Conservation (phyloP, 306 rosid genomes). For the Oxytropis ochrocephala region DNA sequence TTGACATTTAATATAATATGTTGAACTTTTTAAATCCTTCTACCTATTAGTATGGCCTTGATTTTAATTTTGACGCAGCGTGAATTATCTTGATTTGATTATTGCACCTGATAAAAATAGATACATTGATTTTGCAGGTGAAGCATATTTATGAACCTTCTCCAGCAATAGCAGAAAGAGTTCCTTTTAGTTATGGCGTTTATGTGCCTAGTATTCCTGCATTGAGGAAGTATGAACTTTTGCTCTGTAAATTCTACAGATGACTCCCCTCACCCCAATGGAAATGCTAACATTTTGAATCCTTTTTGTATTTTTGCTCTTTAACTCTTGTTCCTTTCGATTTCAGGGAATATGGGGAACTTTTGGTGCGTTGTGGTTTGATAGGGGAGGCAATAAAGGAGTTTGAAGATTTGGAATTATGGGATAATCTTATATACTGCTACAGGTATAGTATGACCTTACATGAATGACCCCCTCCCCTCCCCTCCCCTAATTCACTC, state of each 20-base stretch:
- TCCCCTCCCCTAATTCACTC: neutral
- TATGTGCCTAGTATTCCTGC: constrained; percentile 72
- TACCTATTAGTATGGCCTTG: neutral
- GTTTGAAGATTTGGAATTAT: constrained; percentile 90
- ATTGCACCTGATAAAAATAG: constrained; percentile 12
- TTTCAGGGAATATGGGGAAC: constrained; percentile 88
- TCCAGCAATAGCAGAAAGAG: constrained; percentile 59
- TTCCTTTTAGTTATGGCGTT: constrained; percentile 56
- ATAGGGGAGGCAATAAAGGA: constrained; percentile 84
- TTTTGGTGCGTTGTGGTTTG: constrained; percentile 81
- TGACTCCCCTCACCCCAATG: neutral
- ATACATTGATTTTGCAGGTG: constrained; percentile 48
- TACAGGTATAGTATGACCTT: constrained; percentile 51
- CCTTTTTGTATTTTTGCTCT: neutral
- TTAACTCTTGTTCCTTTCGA: neutral
- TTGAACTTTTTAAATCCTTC: neutral
- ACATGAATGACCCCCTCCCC: neutral
- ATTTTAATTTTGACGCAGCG: neutral
- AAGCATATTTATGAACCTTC: constrained; percentile 51
- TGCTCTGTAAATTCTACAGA: constrained; percentile 6
- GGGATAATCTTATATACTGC: constrained; percentile 91
- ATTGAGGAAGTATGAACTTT: constrained; percentile 60
- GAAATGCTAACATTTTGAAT: neutral
- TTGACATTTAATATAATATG: neutral
- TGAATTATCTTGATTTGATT: constrained; percentile 14